Conservation (phyloP, 2,329 filamentous ascomycete species). For the Lachnellula suecica region DNA sequence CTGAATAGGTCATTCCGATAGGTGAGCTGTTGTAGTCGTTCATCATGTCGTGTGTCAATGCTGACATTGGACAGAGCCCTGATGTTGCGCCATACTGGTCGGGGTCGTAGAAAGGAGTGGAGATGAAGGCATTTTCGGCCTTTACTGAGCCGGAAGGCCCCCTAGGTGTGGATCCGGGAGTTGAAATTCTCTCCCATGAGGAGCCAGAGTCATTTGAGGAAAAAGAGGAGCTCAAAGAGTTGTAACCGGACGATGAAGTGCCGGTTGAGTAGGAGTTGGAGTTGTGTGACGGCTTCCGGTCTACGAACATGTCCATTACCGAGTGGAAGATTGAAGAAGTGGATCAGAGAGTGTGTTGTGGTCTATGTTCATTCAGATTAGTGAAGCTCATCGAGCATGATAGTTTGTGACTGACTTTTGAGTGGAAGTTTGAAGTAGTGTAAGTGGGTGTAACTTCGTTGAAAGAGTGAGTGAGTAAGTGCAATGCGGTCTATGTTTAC, state of each 20-base stretch:
- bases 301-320: slow-evolving; percentile 17
- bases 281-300: slow-evolving; percentile 5
- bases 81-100: slow-evolving; percentile 4
- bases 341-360: neutral
- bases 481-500: neutral
- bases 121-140: slow-evolving; percentile 15
- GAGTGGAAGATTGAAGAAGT: no score
- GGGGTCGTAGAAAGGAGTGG: slow-evolving; percentile 10
- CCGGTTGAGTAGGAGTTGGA: slow-evolving; percentile 8
- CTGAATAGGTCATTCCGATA: slow-evolving; percentile 2
- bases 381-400: neutral
- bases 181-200: slow-evolving; percentile 4
- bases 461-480: no score
- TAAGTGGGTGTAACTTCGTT: neutral
- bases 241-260: slow-evolving; percentile 5
- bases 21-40: neutral
- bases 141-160: slow-evolving; percentile 10
- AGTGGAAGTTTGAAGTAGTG: no score
- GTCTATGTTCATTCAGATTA: neutral
- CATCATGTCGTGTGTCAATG: slow-evolving; percentile 16
- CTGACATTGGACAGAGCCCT: slow-evolving; percentile 15
- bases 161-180: slow-evolving; percentile 13
- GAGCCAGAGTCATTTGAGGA: slow-evolving; percentile 12
- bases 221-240: slow-evolving; percentile 14
- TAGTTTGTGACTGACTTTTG: neutral